Evolutionary conservation across 2,329 filamentous ascomycete genomes (phyloP), one percentile per base, ranked within the genome.

Genomic region (Mollisia scopiformis): DNA sequence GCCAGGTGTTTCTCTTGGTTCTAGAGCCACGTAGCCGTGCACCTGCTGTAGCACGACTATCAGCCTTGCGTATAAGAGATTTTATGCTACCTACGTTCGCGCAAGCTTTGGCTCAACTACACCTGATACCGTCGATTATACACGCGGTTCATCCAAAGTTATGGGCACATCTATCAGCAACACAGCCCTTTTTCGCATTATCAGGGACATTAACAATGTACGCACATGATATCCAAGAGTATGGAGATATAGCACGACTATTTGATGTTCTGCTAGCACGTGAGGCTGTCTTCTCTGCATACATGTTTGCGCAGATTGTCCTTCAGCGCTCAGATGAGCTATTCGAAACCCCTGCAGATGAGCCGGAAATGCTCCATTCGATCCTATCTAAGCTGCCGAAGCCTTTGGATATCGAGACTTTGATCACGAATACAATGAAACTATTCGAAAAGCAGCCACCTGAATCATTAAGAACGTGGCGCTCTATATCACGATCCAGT

Each of bases 181-280:
- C 88, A 16, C 87, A 93, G 72, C 94, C 95, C 1, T 97, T 93
- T 75, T 99, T 97, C 75, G 95, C 95, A 4, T 82, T 99, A 5
- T 88, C 92, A n/a, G 93, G 92, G 51, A 97, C 93, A 0, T 83
- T 99, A 46, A 99, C 96, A 33, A 88, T 99, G 80, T 99, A 97
- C 75, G 93, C 95, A 19, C 95, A 99, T 77, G 94, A 98, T 74
- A 93, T 99, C 63, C 89, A 95, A 75, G 88, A 89, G 43, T 97
- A 97, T 74, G 85, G 86, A 64, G 90, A 94, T 67, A 98, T 99
- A 71, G 86, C 93, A 33, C 87, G 95, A 25, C 80, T 99, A 1
- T 99, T 97, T 74, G 95, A 99, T 77, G 93, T 94, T 57, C 84
- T 99, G 51, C 82, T 99, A 5, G 92, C 94, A 2, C 86, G 86